These are phyloP conservation scores for Cryoendolithus antarcticus DNA, from an alignment of 2,329 filamentous ascomycete genomes.

Conservation along the genomic window DNA sequence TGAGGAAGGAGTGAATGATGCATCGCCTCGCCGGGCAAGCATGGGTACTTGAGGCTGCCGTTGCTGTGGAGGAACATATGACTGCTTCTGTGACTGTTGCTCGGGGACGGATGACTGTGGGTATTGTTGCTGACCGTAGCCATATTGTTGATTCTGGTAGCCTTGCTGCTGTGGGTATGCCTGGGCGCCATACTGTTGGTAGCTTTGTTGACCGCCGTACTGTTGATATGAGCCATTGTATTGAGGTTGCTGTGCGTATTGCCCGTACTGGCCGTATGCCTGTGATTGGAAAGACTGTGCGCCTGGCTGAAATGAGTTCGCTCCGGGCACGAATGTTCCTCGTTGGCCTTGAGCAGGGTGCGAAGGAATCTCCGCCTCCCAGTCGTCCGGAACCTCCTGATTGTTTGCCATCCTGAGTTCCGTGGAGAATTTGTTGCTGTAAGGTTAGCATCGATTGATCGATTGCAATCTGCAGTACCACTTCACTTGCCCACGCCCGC, in stretches of 20 bases:
- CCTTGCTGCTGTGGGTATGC: constrained; percentile 26
- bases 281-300: constrained; percentile 25
- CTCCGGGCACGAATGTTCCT: constrained; percentile 20
- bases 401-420: constrained; percentile 14
- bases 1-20: constrained; percentile 37
- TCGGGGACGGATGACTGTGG: constrained; percentile 26
- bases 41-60: constrained; percentile 40
- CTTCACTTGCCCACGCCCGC: too few species aligned
- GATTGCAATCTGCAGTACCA: too few species aligned
- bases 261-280: constrained; percentile 22
- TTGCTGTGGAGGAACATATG: constrained; percentile 39
- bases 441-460: too few species aligned
- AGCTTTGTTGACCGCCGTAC: constrained; percentile 25
- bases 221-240: constrained; percentile 18
- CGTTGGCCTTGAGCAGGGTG: constrained; percentile 7
- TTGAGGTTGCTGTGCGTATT: constrained; percentile 26
- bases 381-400: constrained; percentile 47
- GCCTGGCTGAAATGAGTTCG: constrained; percentile 22
- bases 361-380: constrained; percentile 47
- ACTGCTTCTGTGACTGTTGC: constrained; percentile 34
- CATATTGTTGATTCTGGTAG: constrained; percentile 30
- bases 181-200: constrained; percentile 15
- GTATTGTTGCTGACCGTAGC: constrained; percentile 31
- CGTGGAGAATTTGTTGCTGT: neutral
- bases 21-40: constrained; percentile 50